A percentile compares a stretch with the other conserved stretches of the same genome.
These are phyloP conservation scores for Daldinia childiae DNA, from an alignment of 495 filamentous ascomycete genomes.

Conservation along the genomic window DNA sequence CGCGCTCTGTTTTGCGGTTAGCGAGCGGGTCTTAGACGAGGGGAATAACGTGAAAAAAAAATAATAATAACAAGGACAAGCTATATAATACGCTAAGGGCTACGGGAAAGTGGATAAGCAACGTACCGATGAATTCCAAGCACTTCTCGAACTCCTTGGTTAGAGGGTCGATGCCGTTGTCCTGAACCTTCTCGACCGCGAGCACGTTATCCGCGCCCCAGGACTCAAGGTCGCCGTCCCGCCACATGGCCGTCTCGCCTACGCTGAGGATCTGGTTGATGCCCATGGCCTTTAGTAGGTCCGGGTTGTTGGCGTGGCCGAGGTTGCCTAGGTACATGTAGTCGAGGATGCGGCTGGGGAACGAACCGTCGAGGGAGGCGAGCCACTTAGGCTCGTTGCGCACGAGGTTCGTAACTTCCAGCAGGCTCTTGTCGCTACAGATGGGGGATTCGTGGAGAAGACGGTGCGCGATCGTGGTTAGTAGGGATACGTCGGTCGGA, in stretches of 20 bases:
- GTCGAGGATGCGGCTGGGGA: slow-evolving; percentile 87
- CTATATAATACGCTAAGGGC: slow-evolving; percentile 3
- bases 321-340: slow-evolving; percentile 98
- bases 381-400: slow-evolving; percentile 79
- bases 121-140: slow-evolving; percentile 89
- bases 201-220: slow-evolving; percentile 82
- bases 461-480: slow-evolving; percentile 77
- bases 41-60: neutral
- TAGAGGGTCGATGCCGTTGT: slow-evolving; percentile 94
- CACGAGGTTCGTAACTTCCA: slow-evolving; percentile 56
- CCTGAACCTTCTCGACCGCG: slow-evolving; percentile 84
- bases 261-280: slow-evolving; percentile 91
- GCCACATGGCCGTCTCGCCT: slow-evolving; percentile 89
- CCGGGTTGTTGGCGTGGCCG: slow-evolving; percentile 90
- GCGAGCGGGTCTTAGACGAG: slow-evolving; percentile 18
- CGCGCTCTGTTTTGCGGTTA: slow-evolving; percentile 65
- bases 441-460: slow-evolving; percentile 65
- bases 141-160: slow-evolving; percentile 88
- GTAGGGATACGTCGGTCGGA: slow-evolving; percentile 82
- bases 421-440: slow-evolving; percentile 48
- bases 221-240: slow-evolving; percentile 67
- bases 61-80: neutral
- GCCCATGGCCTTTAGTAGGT: slow-evolving; percentile 78
- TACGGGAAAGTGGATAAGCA: slow-evolving; percentile 5
- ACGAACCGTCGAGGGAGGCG: slow-evolving; percentile 82